These are phyloP conservation scores for Elongisporangium prolatum DNA, from an alignment of 352 stramenopile species.

Conservation along the genomic window DNA sequence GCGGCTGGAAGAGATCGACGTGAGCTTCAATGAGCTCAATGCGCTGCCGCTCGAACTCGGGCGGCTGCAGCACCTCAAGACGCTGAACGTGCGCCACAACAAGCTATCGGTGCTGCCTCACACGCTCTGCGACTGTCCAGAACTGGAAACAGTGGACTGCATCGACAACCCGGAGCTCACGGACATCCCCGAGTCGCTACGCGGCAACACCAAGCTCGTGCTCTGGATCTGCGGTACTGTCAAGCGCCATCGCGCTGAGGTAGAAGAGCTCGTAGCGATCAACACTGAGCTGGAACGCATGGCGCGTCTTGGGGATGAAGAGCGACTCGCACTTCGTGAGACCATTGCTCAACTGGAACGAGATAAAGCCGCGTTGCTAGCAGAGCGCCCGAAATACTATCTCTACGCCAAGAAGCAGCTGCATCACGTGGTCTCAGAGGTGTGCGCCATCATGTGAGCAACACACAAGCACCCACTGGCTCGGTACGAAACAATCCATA, in stretches of 20 bases:
- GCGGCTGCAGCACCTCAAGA: conserved; percentile 39
- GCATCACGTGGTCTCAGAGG: conserved; percentile 39
- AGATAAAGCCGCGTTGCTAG: conserved; percentile 53
- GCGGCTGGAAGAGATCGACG: conserved; percentile 60
- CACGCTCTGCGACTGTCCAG: conserved; percentile 61
- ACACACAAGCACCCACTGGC: no score
- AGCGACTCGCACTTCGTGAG: conserved; percentile 63
- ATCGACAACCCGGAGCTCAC: conserved; percentile 52
- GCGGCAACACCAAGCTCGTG: conserved; percentile 65
- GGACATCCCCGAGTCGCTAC: conserved; percentile 63
- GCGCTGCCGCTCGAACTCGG: conserved; percentile 48
- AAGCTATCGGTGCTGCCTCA: conserved; percentile 64
- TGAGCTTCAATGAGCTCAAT: conserved; percentile 62
- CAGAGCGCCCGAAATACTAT: conserved; percentile 65
- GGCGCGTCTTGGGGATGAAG: conserved; percentile 65
- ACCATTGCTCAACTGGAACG: conserved; percentile 54
- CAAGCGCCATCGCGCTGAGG: conserved; percentile 58
- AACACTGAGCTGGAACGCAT: conserved; percentile 69
- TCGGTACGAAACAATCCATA: no score
- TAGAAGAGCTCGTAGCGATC: conserved; percentile 70
- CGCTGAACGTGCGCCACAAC: conserved; percentile 72
- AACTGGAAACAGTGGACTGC: conserved; percentile 46
- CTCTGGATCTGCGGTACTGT: conserved; percentile 78
- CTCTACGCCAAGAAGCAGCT: conserved; percentile 67
- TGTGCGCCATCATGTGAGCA: conserved; percentile 67